These are phyloP conservation scores for Eremothecium gossypii DNA, from an alignment of 1,139 yeast genomes.

Conservation along the genomic window DNA sequence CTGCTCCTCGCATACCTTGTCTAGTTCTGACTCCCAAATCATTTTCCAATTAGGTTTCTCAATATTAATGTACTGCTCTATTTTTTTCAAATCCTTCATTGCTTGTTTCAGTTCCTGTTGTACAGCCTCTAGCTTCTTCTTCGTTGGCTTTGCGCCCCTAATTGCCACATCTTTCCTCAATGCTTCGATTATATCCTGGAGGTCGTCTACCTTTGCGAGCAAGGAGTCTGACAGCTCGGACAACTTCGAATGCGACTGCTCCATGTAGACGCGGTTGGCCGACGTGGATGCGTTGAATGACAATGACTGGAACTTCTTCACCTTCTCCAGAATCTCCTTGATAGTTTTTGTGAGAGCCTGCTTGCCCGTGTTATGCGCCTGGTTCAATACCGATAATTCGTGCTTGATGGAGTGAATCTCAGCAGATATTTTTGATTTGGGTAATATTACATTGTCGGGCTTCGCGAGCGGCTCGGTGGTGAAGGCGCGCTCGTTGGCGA, in stretches of 20 bases:
- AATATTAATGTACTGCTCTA: constrained; percentile 52
- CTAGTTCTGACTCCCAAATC: constrained; percentile 88
- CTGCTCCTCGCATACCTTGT: constrained; percentile 87
- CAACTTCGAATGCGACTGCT: constrained; percentile 60
- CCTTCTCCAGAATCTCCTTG: constrained; percentile 36
- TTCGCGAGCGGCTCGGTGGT: background rate
- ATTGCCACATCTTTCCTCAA: constrained; percentile 86
- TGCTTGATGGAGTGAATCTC: constrained; percentile 38
- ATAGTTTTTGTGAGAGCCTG: constrained; percentile 38
- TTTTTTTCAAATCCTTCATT: constrained; percentile 38
- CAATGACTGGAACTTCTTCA: constrained; percentile 39
- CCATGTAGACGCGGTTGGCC: constrained; percentile 61
- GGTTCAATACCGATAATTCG: constrained; percentile 58
- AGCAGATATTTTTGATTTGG: background rate
- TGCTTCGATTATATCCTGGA: constrained; percentile 87
- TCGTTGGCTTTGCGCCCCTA: constrained; percentile 77
- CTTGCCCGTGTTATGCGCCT: constrained; percentile 43
- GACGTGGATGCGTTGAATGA: constrained; percentile 30
- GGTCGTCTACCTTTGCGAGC: constrained; percentile 75
- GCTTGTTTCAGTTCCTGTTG: constrained; percentile 58
- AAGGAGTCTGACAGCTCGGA: constrained; percentile 70
- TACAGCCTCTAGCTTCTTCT: constrained; percentile 61
- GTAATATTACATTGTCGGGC: background rate
- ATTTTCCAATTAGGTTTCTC: constrained; percentile 85
- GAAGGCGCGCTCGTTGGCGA: background rate